Base-by-base conservation (phyloP, 2,329 filamentous ascomycete genomes). In the Lasiodiplodia theobromae region DNA sequence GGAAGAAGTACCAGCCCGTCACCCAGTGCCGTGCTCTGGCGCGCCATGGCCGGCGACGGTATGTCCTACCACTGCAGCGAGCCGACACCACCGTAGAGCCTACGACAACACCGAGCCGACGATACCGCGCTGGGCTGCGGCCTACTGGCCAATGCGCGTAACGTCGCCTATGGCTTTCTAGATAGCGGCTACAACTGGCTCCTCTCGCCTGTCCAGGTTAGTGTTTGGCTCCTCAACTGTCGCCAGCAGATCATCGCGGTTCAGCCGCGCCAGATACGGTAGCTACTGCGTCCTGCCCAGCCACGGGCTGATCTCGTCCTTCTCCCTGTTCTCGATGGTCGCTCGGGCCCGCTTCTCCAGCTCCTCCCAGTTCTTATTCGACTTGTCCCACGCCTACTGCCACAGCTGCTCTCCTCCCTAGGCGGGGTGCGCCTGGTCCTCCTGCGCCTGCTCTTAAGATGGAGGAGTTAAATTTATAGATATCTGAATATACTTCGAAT, bases 151-250 rank as follows among this genome's bases (percentile, higher is more conserved):
- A 49, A 71, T 69, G 52, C 40, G 54, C 14, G 67, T 70, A 25
- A 74, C 69, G 21, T 56, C 63, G 63, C 70, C 68, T 47, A 73
- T 74, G 14, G 69, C 70, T 51, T 49, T 56, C 70, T 40, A 74
- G 56, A 74, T 70, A 1, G 65, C 71, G 52, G 57, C 66, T 56
- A 69, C 66, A 11, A 71, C 44, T 12, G 68, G 70, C 66, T 73
- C 69, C 47, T 68, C 23, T 4, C 68, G 65, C 38, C 70, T 64
- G 34, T 53, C 25, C 28, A 25, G 52, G 18, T 56, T 18, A 25
- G 52, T 34, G 14, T 34, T 56, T 0, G 52, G 71, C 70, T 72
- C 68, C 47, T 70, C 52, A 8, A 72, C 63, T 25, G 57, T 67
- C 16, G 58, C 71, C 37, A 71, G 49, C 62, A 72, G 71, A 3